Base-by-base conservation (phyloP, 768 basidiomycete genomes). In the Rhodotorula diobovata region DNA sequence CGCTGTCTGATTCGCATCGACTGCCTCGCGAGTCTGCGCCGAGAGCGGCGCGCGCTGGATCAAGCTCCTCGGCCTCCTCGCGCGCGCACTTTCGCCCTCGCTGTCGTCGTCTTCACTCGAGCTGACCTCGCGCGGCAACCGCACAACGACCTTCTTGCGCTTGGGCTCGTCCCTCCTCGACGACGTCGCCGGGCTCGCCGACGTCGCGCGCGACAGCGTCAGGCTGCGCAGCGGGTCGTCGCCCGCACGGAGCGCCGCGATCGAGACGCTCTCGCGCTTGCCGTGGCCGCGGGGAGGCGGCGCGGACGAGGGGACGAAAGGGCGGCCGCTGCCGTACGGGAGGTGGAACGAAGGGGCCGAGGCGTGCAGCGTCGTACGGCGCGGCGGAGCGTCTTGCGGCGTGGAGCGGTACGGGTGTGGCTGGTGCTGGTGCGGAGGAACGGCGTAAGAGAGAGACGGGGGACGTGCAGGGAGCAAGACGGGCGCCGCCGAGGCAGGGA, bases 81-180 rank as follows among this genome's bases (percentile, higher is more conserved):
- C 23, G n/a, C 32, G 45, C 14, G n/a, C n/a, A n/a, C n/a, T n/a
- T n/a, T 35, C 55, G 16, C 28, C 59, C 14, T 39, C 53, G 9
- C 1, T n/a, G 35, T 30, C n/a, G 4, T 39, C 45, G 23, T 53
- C 56, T 10, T 21, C 54, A 4, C 55, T 45, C 25, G 37, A 18
- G 11, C 2, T 16, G 23, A 5, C 4, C 45, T 63, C 71, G 14
- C 37, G 32, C 50, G 72, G 68, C 8, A 73, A 0, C 11, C 39
- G 37, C 23, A 73, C 72, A 15, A 70, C 39, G 25, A 73, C 16
- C 68, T 64, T 73, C 25, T 43, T 62, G 55, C 60, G 63, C 58
- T 61, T 67, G 51, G 60, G 64, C 56, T 54, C 72, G 6, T 65
- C 67, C 54, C 55, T 51, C 30, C 14, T 30, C 1, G 32, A 7